Percentiles rank a stretch among this genome's conserved stretches.
These are phyloP conservation scores for Aspergillus floridensis DNA, from an alignment of 2,329 filamentous ascomycete genomes.

Conservation along the genomic window DNA sequence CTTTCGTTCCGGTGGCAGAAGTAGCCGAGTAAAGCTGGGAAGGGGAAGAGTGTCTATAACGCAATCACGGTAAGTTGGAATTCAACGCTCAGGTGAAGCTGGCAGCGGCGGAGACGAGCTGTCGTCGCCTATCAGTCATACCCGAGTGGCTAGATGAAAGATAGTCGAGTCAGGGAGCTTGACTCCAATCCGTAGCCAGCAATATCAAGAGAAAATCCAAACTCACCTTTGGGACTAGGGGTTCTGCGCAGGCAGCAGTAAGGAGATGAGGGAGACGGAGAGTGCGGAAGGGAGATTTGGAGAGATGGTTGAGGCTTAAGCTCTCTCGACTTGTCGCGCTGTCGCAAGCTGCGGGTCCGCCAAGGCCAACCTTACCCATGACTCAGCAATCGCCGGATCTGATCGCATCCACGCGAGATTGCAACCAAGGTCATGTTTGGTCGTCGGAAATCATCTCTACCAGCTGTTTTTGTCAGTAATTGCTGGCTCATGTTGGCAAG, in stretches of 20 bases:
- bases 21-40: background rate
- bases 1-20: background rate
- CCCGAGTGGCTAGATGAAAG: constrained; percentile 2
- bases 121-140: background rate
- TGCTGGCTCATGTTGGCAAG: background rate
- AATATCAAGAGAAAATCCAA: background rate
- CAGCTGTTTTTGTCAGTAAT: background rate
- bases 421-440: background rate
- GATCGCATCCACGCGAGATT: background rate
- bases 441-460: too few relatives aligned
- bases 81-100: background rate
- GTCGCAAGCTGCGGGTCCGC: constrained; percentile 37
- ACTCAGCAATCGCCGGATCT: constrained; percentile 20
- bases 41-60: background rate
- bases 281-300: constrained; percentile 17
- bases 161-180: constrained; percentile 7
- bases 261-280: constrained; percentile 10
- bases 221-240: constrained; percentile 6
- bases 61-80: background rate
- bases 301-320: constrained; percentile 19
- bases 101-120: background rate
- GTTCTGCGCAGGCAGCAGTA: background rate
- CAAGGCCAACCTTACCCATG: constrained; percentile 26
- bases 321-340: constrained; percentile 20
- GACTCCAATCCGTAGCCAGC: background rate